A percentile compares a stretch with the other conserved stretches of the same genome.
Evolutionary conservation across 345 rosid species (phyloP).

Genomic region (Orychophragmus violaceus): DNA sequence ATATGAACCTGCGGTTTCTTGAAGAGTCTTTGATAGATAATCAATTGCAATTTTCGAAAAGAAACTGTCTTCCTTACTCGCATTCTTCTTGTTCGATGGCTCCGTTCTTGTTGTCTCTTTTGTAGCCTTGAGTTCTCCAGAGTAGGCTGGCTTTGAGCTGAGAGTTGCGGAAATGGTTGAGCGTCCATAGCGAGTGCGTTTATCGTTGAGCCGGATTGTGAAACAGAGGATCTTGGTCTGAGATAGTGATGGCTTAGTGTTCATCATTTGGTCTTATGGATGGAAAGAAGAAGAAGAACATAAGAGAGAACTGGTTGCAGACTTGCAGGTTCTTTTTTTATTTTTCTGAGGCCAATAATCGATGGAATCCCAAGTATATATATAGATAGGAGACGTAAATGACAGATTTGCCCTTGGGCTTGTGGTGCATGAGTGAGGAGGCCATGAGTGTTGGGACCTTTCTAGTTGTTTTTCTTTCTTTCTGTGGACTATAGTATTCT

Average conservation of each 20-base stretch:
- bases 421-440: constrained; percentile 13
- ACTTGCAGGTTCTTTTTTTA: constrained; percentile 6
- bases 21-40: constrained; percentile 50
- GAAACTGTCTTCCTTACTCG: constrained; percentile 45
- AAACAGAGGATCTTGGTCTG: constrained; percentile 7
- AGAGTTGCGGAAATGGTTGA: constrained; percentile 32
- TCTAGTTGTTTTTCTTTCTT: too few species aligned
- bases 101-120: constrained; percentile 14
- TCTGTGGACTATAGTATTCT: too few species aligned
- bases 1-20: constrained; percentile 47
- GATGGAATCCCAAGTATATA: not conserved
- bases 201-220: not conserved
- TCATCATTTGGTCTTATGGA: constrained; percentile 21
- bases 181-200: not conserved
- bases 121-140: not conserved
- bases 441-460: too few species aligned
- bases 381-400: constrained; percentile 2
- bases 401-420: not conserved
- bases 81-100: constrained; percentile 16
- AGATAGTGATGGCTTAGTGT: constrained; percentile 20
- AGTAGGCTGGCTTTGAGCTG: constrained; percentile 22
- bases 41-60: constrained; percentile 48
- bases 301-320: constrained; percentile 6
- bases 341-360: constrained; percentile 22
- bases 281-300: constrained; percentile 8